Base-by-base conservation (phyloP, 1,139 yeast genomes). In the Debaryomyces nepalensis region DNA sequence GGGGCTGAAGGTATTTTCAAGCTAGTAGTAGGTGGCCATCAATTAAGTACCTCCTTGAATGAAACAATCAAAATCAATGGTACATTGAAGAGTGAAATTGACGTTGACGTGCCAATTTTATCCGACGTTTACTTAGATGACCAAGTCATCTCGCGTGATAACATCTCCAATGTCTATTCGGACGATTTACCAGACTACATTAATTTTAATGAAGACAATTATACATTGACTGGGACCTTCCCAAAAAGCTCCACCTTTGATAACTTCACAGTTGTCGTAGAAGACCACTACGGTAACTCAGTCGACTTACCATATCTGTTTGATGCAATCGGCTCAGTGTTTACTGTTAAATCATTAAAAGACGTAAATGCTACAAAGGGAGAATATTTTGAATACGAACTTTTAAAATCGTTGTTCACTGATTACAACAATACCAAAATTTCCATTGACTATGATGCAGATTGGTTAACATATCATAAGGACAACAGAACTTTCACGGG, bases 21-120 rank as follows among this genome's bases (percentile, higher is more conserved):
- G 49, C 68, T 93, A 33, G 70, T 85, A 12, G 86, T 93, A 33
- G 98, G 99, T 27, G 96, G 95, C 5, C 97, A 91, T 59, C 84
- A 79, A 50, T 74, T 95, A 50, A 77, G 89, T 37, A 85, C 96
- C 9, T 70, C 77, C 36, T 54, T 77, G 31, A 70, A 79, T 33
- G 66, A 64, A 67, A 72, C 81, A 1, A 68, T 82, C 38, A 64
- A 73, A 32, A 64, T 87, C 40, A 85, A 87, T 52, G 95, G 91
- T 3, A 83, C 95, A 4, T 76, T 74, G 15, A 80, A 81, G 32
- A 74, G 77, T 32, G 55, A 61, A 1, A 76, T 93, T 52, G 62
- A 73, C 23, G 74, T 80, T 43, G 59, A 71, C 2, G 68, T 93
- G 14, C 97, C 97, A 1, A 52, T 73, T 49, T 82, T 54, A 56